A percentile compares a stretch with the other conserved stretches of the same genome.
Conservation (phyloP, 2,329 filamentous ascomycete species). For the Parastagonospora nodorum region DNA sequence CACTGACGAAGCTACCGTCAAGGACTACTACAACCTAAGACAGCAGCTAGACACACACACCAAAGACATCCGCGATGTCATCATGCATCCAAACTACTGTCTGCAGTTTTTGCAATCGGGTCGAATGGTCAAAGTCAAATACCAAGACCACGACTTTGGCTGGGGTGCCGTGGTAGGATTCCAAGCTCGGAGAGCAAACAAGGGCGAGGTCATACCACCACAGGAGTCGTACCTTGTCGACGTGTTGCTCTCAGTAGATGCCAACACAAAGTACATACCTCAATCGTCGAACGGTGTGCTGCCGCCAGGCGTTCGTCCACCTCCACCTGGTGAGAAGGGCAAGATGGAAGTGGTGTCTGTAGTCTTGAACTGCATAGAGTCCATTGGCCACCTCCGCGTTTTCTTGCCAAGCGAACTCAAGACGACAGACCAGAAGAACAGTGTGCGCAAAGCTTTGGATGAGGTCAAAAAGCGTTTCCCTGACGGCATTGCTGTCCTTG, state of each 20-base stretch:
- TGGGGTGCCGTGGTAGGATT: constrained; percentile 90
- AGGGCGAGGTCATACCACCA: constrained; percentile 68
- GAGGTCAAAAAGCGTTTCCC: constrained; percentile 89
- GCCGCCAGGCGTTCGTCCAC: constrained; percentile 65
- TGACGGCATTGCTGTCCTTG: constrained; percentile 85
- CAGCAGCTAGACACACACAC: constrained; percentile 83
- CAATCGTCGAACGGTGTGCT: constrained; percentile 67
- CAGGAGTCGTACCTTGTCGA: constrained; percentile 85
- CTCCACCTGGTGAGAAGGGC: constrained; percentile 65
- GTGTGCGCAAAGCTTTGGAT: constrained; percentile 68
- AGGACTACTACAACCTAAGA: constrained; percentile 90
- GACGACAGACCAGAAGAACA: constrained; percentile 69
- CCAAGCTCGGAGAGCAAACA: constrained; percentile 66
- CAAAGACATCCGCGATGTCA: constrained; percentile 87
- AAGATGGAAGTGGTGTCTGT: constrained; percentile 86
- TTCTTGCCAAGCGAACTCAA: constrained; percentile 81
- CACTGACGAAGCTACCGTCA: constrained; percentile 83
- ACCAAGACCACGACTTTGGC: constrained; percentile 81
- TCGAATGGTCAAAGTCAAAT: constrained; percentile 85
- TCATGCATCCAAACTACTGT: constrained; percentile 88
- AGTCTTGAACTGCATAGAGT: constrained; percentile 81
- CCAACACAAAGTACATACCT: constrained; percentile 57
- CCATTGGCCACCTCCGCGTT: constrained; percentile 81
- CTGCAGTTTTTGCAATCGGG: constrained; percentile 83
- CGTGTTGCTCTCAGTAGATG: constrained; percentile 71